Conservation (phyloP, 2,329 filamentous ascomycete genomes). For the Didymella exigua region DNA sequence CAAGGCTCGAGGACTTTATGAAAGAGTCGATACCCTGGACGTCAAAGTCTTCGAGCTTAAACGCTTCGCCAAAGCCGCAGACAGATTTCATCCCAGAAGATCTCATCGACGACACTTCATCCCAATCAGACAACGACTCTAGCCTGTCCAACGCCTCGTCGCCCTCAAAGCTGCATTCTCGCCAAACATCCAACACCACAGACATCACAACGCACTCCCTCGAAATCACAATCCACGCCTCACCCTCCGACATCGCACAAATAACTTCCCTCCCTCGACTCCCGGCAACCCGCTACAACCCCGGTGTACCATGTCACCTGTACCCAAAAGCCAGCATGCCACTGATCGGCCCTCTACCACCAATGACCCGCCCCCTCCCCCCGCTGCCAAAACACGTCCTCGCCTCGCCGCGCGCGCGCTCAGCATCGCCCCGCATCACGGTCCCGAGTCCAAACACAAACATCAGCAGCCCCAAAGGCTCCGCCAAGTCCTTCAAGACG, state of each 20-base stretch:
- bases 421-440: conserved; percentile 24
- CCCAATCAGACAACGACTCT: conserved; percentile 32
- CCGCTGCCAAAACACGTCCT: conserved; percentile 26
- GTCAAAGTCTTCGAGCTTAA: conserved; percentile 34
- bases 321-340: conserved; percentile 18
- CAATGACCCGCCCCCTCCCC: conserved; percentile 31
- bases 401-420: conserved; percentile 22
- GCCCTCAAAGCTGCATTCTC: conserved; percentile 22
- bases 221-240: conserved; percentile 39
- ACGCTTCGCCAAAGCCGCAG: conserved; percentile 22
- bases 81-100: conserved; percentile 33
- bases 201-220: conserved; percentile 28
- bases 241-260: conserved; percentile 32
- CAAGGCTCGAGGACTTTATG: conserved; percentile 36
- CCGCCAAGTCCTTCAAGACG: conserved; percentile 9
- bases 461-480: conserved; percentile 7
- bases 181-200: conserved; percentile 29
- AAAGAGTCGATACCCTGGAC: conserved; percentile 41
- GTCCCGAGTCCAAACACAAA: background rate
- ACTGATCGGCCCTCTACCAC: conserved; percentile 22
- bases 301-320: background rate
- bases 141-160: conserved; percentile 14
- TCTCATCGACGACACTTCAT: conserved; percentile 21
- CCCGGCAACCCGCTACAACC: conserved; percentile 8
- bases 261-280: conserved; percentile 16